phyloP scores from a whole-genome alignment of 176 grass and related monocot species.

The bread wheat (Triticum aestivum) region IWGSC_CS_RefSeq_v2.1 NC_057802.1:43905938-43906437 shows the following conservation, averaged over 20 bases:
- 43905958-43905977: conserved; percentile 53
- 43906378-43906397: neutral
- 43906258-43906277: neutral
- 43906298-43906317: conserved; percentile 13
- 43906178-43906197: neutral
- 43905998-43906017: conserved; percentile 39
- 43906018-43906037: conserved; percentile 31
- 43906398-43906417: neutral
- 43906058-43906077: conserved; percentile 76
- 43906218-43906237: neutral
- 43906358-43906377: conserved; percentile 3
- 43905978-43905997: conserved; percentile 69
- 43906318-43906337: neutral
- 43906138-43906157: neutral
- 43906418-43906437: neutral
- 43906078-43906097: conserved; percentile 77
- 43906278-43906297: conserved; percentile 32
- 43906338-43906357: neutral
- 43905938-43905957: conserved; percentile 72
- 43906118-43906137: neutral
- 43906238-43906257: neutral
- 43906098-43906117: conserved; percentile 21
- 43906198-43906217: neutral
- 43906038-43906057: conserved; percentile 69
- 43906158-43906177: neutral